Evolutionary conservation across 495 filamentous ascomycete species (phyloP).

Genomic region (Rhypophila decipiens): DNA sequence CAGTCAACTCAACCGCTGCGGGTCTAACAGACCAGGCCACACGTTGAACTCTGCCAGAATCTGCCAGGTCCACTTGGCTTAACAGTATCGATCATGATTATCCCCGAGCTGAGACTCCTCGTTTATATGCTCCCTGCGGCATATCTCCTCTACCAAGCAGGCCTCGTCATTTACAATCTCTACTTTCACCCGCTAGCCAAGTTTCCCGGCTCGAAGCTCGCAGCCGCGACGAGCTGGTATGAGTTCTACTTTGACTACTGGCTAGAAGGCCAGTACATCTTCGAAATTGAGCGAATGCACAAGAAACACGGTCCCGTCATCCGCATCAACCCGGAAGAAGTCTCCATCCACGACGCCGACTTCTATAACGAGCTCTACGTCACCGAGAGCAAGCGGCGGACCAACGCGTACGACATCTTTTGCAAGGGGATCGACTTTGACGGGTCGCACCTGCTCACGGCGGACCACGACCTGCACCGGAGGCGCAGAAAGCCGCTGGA

Average conservation of each 20-base stretch:
- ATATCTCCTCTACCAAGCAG: too few species aligned
- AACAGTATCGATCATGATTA: too few species aligned
- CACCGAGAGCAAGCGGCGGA: neutral
- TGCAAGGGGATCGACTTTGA: neutral
- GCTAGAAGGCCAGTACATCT: conserved; percentile 27
- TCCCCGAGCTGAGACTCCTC: too few species aligned
- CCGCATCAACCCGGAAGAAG: neutral
- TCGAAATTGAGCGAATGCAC: conserved; percentile 38
- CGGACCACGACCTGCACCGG: neutral
- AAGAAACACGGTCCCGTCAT: conserved; percentile 32
- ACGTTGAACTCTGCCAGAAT: too few species aligned
- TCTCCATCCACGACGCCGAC: neutral
- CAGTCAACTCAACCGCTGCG: too few species aligned
- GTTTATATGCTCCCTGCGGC: too few species aligned
- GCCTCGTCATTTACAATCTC: conserved; percentile 34
- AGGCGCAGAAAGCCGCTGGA: neutral
- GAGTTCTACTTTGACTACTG: conserved; percentile 44
- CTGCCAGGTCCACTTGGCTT: too few species aligned
- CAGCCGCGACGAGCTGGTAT: conserved; percentile 36
- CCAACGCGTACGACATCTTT: neutral
- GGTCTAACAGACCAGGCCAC: too few species aligned
- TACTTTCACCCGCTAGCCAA: conserved; percentile 42
- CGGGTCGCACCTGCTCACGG: neutral
- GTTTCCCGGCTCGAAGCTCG: conserved; percentile 41
- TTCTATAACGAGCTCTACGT: neutral